Conservation (phyloP, 2,329 filamentous ascomycete genomes). For the Colletotrichum chlorophyti region DNA sequence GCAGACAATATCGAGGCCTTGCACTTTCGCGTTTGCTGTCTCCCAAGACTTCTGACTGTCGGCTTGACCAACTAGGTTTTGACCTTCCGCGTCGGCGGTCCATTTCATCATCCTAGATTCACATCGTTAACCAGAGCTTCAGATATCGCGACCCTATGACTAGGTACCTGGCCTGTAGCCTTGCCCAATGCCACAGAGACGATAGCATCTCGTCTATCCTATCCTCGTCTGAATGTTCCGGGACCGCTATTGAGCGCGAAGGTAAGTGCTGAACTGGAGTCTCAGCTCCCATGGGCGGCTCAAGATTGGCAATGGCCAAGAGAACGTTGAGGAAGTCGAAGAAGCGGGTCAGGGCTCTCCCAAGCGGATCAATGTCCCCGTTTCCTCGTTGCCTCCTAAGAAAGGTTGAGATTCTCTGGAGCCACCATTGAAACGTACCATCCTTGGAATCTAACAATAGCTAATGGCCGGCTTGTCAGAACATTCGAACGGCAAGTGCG, state of each 20-base stretch:
- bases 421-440: background rate
- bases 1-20: constrained; percentile 1
- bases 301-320: background rate
- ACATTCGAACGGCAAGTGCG: no score
- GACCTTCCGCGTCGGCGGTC: background rate
- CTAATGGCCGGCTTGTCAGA: no score
- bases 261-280: background rate
- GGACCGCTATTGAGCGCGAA: background rate
- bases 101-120: background rate
- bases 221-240: background rate
- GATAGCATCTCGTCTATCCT: constrained; percentile 3
- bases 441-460: background rate
- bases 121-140: background rate
- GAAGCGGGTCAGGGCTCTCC: background rate
- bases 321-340: constrained; percentile 4
- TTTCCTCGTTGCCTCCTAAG: background rate
- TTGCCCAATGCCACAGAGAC: constrained; percentile 3
- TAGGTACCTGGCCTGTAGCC: background rate
- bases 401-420: background rate
- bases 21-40: background rate
- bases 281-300: background rate
- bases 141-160: background rate
- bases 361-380: background rate
- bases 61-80: background rate
- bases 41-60: background rate